Evolutionary conservation across 148 eudicot genomes (phyloP), one percentile per base, ranked within the genome.

Genomic region (Nyssa sinensis): DNA sequence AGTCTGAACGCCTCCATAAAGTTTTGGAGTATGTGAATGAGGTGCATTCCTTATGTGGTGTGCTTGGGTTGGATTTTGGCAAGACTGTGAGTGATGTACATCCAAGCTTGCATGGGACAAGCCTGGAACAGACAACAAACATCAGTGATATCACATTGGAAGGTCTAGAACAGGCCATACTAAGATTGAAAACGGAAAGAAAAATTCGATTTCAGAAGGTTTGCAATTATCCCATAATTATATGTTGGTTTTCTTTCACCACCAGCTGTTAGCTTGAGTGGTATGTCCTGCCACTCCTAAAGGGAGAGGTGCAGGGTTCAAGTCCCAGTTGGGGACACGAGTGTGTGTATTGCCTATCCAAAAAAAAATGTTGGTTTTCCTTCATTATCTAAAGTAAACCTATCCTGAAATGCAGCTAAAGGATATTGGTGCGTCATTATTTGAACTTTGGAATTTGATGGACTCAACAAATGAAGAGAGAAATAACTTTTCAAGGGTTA

Each of bases 181-280:
- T 73, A 31, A 79, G 76, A 73, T 72, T 89, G 81, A 83, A 87
- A 66, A 72, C 82, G 23, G 88, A 87, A 75, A 85, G 86, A 74
- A 85, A 79, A 81, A 71, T 80, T 74, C 90, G 88, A 28, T 76
- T 79, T 77, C 88, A 87, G 69, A 89, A 89, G 93, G 90, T 89
- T 68, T 55, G 32, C 32, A 24, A 6, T 23, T 29, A 5, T 13
- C 30, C 58, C 9, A 62, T 41, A 8, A 33, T 39, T 37, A 2
- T 13, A 12, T 8, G 29, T 53, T 39, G 12, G 11, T 33, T 35
- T 33, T 51, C 14, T n/a, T n/a, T n/a, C n/a, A n/a, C n/a, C n/a
- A n/a, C n/a, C n/a, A n/a, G n/a, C n/a, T n/a, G n/a, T n/a, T n/a
- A n/a, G n/a, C n/a, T n/a, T n/a, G n/a, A n/a, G n/a, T n/a, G n/a